Evolutionary conservation across 345 rosid genomes (phyloP), one percentile per base, ranked within the genome.

Genomic region (Salix caprea): DNA sequence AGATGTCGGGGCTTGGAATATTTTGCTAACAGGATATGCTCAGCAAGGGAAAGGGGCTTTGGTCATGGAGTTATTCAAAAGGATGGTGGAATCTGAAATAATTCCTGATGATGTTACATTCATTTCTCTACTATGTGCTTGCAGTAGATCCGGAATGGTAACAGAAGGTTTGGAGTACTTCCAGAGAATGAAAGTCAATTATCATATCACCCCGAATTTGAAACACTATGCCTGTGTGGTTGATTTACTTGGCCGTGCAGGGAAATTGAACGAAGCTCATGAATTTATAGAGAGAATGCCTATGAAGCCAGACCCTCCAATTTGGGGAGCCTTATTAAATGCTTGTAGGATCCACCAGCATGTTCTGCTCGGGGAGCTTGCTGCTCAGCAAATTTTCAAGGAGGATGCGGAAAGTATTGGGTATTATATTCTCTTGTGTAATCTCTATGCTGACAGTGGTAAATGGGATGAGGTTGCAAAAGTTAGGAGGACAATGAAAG

Each of bases 271-370:
- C 19, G 73, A 74, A 52, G 81, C 84, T 62, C 52, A 69, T 74
- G 81, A 74, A 26, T 74, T 82, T 56, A 77, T 82, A 64, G 42
- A 70, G 76, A 71, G 78, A 54, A 82, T 82, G 84, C 84, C 84
- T 58, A 30, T 77, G 30, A 74, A 82, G 19, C 84, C 81, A 36
- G 84, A 82, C 77, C 68, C 75, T 52, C 79, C 84, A 39, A 60
- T 74, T 60, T 81, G 84, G 84, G 84, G 84, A 74, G 84, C 84
- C 70, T 74, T 82, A 28, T 74, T 82, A 44, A 82, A 82, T 74
- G 84, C 78, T 37, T 82, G 84, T 46, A 82, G 84, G 71, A 71
- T 82, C 15, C 81, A 77, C 42, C 65, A 28, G 44, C 71, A 82
- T 18, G 81, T 82, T 58, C 54, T 56, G 54, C 84, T 82, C 37